Evolutionary conservation across 768 basidiomycete species (phyloP).

Genomic region (Termitomyces eurrhizus): DNA sequence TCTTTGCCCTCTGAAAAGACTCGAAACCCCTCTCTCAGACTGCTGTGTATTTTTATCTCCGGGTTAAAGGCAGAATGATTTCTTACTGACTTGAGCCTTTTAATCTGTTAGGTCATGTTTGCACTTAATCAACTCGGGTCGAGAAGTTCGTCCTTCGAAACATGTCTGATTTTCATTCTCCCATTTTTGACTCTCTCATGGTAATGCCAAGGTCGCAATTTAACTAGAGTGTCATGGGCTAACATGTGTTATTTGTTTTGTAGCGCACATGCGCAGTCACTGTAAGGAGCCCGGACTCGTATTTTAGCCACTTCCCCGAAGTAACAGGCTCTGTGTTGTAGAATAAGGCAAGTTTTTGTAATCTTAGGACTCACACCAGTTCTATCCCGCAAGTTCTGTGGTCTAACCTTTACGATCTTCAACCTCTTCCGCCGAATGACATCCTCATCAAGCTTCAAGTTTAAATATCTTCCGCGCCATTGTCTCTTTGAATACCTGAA

Average conservation of each 20-base stretch:
- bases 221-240: neutral
- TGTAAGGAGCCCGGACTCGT: no score
- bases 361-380: no score
- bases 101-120: neutral
- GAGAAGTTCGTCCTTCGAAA: neutral
- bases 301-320: no score
- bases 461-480: slow-evolving; percentile 3
- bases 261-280: no score
- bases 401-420: neutral
- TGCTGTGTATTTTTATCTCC: no score
- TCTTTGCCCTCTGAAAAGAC: no score
- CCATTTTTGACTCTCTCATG: neutral
- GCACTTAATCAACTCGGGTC: slow-evolving; percentile 2
- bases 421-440: neutral
- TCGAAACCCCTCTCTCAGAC: no score
- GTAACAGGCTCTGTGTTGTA: no score
- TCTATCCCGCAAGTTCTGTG: no score
- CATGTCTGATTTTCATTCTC: neutral
- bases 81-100: no score
- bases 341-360: no score
- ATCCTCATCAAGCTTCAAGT: neutral
- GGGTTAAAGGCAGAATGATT: no score
- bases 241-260: neutral
- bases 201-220: slow-evolving; percentile 1
- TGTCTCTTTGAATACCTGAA: slow-evolving; percentile 4